These are phyloP conservation scores for Chamaecyparis obtusa DNA, from an alignment of 75 land plant genomes.

Conservation along the genomic window DNA sequence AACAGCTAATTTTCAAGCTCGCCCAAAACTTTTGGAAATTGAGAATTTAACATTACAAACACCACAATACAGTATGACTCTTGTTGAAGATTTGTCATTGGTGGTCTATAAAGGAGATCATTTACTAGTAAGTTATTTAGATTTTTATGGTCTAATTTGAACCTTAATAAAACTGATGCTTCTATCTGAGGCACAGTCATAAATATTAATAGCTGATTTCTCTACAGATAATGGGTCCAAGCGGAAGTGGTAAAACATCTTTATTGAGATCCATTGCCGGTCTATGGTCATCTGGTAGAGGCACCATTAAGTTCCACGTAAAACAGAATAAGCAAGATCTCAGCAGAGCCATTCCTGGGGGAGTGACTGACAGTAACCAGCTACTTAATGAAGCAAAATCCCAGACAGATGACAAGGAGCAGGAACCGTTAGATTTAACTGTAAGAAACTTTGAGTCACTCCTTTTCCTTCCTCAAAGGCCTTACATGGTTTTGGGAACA, in stretches of 20 bases:
- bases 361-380: background rate
- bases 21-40: conserved; percentile 45
- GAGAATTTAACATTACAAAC: conserved; percentile 74
- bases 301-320: conserved; percentile 66
- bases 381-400: background rate
- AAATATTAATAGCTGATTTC: background rate
- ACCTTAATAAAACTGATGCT: background rate
- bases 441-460: conserved; percentile 29
- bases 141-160: background rate
- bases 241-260: conserved; percentile 99
- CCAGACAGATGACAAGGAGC: background rate
- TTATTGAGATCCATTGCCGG: conserved; percentile 91
- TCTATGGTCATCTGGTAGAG: conserved; percentile 81
- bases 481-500: conserved; percentile 97
- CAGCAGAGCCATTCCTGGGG: background rate
- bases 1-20: conserved; percentile 10
- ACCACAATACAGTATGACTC: conserved; percentile 58
- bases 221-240: conserved; percentile 85
- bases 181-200: background rate
- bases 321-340: conserved; percentile 10
- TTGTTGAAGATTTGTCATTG: conserved; percentile 67
- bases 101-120: conserved; percentile 57
- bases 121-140: conserved; percentile 59
- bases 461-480: conserved; percentile 94
- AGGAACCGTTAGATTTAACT: conserved; percentile 12